Percentiles rank a stretch among this genome's conserved stretches.
Evolutionary conservation across 495 filamentous ascomycete genomes (phyloP).

Genomic region (Cairneyella variabilis): DNA sequence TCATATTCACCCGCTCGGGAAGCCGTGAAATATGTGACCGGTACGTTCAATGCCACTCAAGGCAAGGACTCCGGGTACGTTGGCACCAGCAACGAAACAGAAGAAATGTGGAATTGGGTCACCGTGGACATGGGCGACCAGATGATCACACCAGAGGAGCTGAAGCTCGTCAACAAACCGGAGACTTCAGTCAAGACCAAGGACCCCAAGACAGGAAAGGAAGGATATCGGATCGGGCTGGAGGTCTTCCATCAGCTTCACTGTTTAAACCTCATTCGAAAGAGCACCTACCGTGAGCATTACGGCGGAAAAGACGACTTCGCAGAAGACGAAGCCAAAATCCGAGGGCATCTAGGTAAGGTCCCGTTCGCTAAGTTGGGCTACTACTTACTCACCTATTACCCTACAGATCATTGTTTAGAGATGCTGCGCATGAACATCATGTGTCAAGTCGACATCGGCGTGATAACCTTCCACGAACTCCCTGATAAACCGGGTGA

Average conservation of each 20-base stretch:
- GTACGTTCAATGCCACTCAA: conserved; percentile 4
- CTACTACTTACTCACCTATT: conserved; percentile 15
- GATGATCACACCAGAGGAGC: neutral
- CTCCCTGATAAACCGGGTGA: conserved; percentile 30
- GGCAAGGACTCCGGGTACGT: neutral
- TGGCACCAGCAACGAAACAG: conserved; percentile 6
- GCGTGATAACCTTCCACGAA: conserved; percentile 42
- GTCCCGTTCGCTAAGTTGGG: neutral
- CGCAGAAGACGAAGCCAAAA: neutral
- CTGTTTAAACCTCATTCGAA: neutral
- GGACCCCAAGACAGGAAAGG: conserved; percentile 1
- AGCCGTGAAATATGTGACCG: conserved; percentile 1
- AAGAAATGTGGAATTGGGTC: conserved; percentile 11
- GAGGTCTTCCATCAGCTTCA: conserved; percentile 2
- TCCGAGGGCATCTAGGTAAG: neutral
- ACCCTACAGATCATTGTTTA: conserved; percentile 37
- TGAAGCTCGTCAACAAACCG: neutral
- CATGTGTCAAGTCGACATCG: conserved; percentile 44
- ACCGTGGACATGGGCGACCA: neutral
- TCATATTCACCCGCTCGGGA: conserved; percentile 5
- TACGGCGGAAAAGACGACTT: neutral
- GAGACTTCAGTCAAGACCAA: neutral
- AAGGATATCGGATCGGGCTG: neutral
- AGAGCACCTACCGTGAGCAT: neutral
- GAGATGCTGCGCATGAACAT: conserved; percentile 42